These are phyloP conservation scores for Cunninghamia lanceolata DNA, from an alignment of 75 land plant genomes.

Conservation along the genomic window DNA sequence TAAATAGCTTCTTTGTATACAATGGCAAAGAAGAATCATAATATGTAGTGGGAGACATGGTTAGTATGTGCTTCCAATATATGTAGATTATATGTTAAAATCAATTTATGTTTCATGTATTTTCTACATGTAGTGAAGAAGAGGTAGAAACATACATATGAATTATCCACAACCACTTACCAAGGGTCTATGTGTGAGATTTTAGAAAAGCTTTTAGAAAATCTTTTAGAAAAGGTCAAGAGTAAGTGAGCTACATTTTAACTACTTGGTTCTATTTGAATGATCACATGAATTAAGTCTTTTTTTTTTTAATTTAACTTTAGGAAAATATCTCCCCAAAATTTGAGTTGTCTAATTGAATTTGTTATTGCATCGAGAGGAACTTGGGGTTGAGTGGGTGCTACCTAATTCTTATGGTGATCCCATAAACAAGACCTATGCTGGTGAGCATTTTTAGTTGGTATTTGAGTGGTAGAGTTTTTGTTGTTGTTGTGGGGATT, in stretches of 20 bases:
- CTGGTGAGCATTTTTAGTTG: background rate
- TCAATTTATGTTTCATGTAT: background rate
- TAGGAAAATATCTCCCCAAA: too few relatives aligned
- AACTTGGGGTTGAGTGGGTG: constrained; percentile 4
- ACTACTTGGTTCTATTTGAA: background rate
- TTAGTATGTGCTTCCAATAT: too few relatives aligned
- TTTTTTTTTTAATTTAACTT: too few relatives aligned
- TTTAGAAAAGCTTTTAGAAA: background rate
- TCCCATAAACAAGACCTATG: background rate
- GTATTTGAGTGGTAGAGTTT: background rate
- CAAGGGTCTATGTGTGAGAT: constrained; percentile 1
- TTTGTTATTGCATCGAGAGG: background rate
- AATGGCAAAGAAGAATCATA: too few relatives aligned
- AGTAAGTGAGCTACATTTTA: background rate
- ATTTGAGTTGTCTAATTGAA: background rate
- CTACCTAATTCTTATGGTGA: background rate
- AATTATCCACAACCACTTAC: constrained; percentile 4
- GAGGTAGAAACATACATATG: background rate
- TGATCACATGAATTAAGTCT: background rate
- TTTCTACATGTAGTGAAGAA: background rate
- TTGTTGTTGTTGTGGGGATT: background rate
- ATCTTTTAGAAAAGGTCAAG: constrained; percentile 3
- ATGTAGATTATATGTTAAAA: too few relatives aligned
- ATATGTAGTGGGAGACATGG: too few relatives aligned
- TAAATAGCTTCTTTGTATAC: too few relatives aligned